Evolutionary conservation across 257 asterid genomes (phyloP).

Genomic region (Ajuga chamaepitys): DNA sequence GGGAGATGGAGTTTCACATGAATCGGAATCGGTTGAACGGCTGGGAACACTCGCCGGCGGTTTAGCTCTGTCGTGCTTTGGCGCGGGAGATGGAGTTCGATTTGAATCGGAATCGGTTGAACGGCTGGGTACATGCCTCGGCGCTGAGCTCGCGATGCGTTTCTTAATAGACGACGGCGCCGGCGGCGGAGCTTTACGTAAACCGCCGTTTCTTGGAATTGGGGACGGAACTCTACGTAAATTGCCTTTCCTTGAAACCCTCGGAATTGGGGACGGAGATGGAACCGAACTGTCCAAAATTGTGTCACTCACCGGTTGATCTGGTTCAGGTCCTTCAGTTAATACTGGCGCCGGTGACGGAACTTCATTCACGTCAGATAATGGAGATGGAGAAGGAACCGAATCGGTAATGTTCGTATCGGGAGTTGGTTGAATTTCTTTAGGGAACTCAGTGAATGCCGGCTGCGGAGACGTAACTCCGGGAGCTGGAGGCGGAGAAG

Average conservation of each 20-base stretch:
- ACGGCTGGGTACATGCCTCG: neutral
- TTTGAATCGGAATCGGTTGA: neutral
- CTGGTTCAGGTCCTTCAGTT: no score
- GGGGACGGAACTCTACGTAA: neutral
- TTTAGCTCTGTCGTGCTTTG: neutral
- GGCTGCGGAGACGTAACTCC: no score
- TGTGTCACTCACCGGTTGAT: no score
- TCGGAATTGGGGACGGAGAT: slow-evolving; percentile 15
- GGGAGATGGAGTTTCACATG: no score
- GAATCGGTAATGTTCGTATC: neutral
- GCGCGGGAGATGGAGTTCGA: slow-evolving; percentile 18
- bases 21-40: no score
- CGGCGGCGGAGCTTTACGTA: no score
- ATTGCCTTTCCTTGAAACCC: neutral
- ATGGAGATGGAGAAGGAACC: slow-evolving; percentile 17
- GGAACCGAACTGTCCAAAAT: neutral
- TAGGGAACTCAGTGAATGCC: no score
- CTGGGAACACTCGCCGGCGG: no score
- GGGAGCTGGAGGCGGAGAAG: slow-evolving; percentile 21
- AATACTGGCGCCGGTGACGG: no score
- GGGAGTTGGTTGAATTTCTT: no score
- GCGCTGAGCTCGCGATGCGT: neutral
- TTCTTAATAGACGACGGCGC: neutral
- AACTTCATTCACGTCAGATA: neutral
- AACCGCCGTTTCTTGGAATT: no score